These are phyloP conservation scores for Rickenella mellea DNA, from an alignment of 768 basidiomycete genomes.

Conservation along the genomic window DNA sequence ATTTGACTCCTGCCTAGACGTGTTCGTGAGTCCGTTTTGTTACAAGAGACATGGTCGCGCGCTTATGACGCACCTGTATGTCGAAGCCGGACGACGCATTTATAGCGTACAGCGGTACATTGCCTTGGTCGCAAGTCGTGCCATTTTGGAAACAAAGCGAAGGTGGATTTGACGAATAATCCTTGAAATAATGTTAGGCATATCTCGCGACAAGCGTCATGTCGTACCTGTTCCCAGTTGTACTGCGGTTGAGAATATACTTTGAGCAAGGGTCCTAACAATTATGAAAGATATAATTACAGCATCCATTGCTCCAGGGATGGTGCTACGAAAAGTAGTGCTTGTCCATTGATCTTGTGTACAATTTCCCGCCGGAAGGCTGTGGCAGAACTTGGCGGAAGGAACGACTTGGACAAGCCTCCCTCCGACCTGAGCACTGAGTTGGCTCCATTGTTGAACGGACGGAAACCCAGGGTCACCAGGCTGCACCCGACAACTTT, in stretches of 20 bases:
- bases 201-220: neutral
- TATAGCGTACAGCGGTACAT: conserved; percentile 21
- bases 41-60: neutral
- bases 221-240: conserved; percentile 9
- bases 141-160: conserved; percentile 8
- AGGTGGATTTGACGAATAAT: conserved; percentile 6
- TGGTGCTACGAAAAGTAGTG: conserved; percentile 1
- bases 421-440: conserved; percentile 5
- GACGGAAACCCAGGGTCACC: conserved; percentile 4
- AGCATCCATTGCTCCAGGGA: conserved; percentile 6
- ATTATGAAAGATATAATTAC: neutral
- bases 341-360: conserved; percentile 4
- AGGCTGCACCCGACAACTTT: conserved; percentile 1
- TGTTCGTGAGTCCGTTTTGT: neutral
- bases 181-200: neutral
- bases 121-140: conserved; percentile 21
- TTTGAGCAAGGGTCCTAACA: neutral
- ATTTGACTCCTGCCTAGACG: conserved; percentile 20
- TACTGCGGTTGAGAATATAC: neutral
- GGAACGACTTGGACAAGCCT: conserved; percentile 5
- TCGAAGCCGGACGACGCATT: conserved; percentile 20
- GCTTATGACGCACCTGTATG: conserved; percentile 16
- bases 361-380: conserved; percentile 2
- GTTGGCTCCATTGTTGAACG: neutral
- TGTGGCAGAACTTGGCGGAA: conserved; percentile 6